These are phyloP conservation scores for Bathelium albidoporum DNA, from an alignment of 495 filamentous ascomycete species.

Conservation along the genomic window DNA sequence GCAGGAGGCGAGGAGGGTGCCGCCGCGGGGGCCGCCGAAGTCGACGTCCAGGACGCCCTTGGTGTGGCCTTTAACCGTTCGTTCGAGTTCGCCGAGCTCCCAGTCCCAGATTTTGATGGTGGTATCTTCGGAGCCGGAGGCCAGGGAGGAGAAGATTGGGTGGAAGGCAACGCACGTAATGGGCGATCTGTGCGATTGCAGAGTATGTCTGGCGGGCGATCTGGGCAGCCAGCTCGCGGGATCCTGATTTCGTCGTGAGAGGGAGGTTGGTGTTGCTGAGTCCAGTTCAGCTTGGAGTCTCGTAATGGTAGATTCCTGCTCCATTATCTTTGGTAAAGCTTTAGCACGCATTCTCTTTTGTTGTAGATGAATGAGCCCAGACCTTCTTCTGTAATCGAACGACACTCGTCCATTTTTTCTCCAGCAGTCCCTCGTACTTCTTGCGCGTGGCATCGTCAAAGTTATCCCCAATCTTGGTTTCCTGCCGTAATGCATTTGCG, in stretches of 20 bases:
- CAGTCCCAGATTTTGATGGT: conserved; percentile 97
- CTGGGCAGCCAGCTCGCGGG: conserved; percentile 79
- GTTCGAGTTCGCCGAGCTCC: conserved; percentile 87
- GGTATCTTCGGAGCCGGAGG: conserved; percentile 80
- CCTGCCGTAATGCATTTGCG: conserved; percentile 55
- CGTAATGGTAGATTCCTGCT: conserved; percentile 64
- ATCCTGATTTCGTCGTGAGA: conserved; percentile 65
- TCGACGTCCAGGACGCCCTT: conserved; percentile 84
- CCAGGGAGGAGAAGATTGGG: conserved; percentile 81
- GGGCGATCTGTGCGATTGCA: conserved; percentile 73
- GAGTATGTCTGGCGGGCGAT: conserved; percentile 65
- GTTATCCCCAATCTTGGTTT: conserved; percentile 53
- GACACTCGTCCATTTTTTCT: conserved; percentile 95
- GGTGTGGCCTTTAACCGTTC: conserved; percentile 88
- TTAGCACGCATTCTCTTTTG: background rate
- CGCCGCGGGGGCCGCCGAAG: conserved; percentile 79
- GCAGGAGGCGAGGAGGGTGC: conserved; percentile 81
- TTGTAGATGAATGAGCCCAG: conserved; percentile 19
- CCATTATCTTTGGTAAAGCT: conserved; percentile 63
- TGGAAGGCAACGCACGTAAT: conserved; percentile 92
- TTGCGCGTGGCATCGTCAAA: conserved; percentile 70
- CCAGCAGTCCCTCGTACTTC: conserved; percentile 81
- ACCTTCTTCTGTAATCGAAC: conserved; percentile 89
- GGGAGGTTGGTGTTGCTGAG: conserved; percentile 71
- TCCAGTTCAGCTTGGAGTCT: conserved; percentile 75